Evolutionary conservation across 495 filamentous ascomycete species (phyloP).

Genomic region (Aspergillus carlsbadensis): DNA sequence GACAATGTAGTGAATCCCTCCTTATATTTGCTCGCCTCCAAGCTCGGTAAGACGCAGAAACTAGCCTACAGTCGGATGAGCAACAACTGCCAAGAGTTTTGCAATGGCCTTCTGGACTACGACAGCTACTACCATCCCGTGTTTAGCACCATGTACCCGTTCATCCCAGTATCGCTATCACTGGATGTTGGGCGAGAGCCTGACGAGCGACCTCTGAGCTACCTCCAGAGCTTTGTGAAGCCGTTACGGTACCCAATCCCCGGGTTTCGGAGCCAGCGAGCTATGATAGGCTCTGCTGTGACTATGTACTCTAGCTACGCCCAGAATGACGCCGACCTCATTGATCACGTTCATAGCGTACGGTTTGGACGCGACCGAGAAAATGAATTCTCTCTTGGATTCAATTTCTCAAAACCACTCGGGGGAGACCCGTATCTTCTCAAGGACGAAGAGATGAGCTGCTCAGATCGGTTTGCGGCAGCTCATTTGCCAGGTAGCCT

Average conservation of each 20-base stretch:
- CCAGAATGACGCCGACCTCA: conserved; percentile 11
- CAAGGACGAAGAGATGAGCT: conserved; percentile 14
- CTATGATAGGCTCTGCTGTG: conserved; percentile 9
- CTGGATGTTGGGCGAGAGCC: neutral
- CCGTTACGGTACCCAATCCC: conserved; percentile 6
- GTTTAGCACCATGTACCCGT: conserved; percentile 2
- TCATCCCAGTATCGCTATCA: conserved; percentile 6
- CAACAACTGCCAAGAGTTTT: conserved; percentile 13
- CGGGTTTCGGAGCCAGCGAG: neutral
- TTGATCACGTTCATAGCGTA: conserved; percentile 8
- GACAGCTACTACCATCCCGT: conserved; percentile 3
- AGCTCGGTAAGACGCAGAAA: conserved; percentile 10
- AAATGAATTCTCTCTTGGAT: neutral
- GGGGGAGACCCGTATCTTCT: conserved; percentile 4
- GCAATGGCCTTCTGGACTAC: conserved; percentile 5
- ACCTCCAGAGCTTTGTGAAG: conserved; percentile 7
- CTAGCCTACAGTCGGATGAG: conserved; percentile 8
- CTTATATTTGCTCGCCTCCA: neutral
- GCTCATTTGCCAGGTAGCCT: neutral
- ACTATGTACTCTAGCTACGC: conserved; percentile 12
- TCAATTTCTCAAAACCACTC: neutral
- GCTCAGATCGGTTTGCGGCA: conserved; percentile 7
- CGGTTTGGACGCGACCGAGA: conserved; percentile 2
- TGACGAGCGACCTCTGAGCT: conserved; percentile 1
- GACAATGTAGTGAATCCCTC: neutral